Evolutionary conservation across 169 alveolate genomes (phyloP), one percentile per base, ranked within the genome.

Genomic region (Plasmodium relictum): DNA sequence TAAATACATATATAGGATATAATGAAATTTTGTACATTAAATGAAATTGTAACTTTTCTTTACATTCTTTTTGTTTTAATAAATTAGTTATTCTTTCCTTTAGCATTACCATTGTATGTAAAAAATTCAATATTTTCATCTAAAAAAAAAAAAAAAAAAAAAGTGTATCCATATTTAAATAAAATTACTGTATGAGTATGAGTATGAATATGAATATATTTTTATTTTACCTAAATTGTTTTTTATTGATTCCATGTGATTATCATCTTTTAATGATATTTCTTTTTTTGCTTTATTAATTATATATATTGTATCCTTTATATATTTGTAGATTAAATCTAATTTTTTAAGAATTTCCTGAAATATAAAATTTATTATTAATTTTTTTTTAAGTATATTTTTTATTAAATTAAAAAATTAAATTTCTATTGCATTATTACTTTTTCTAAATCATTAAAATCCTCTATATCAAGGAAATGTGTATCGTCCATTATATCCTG

Each of bases 211-310:
- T n/a, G 6, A 62, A 24, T 26, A 44, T 54, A 56, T 50, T 39
- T 58, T 58, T 58, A 68, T 42, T 9, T 58, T 58, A 20, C 89
- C 76, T 14, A 78, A 63, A 66, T 78, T 78, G 54, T 78, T 48
- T 70, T 78, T 66, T 78, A 78, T 66, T 12, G 70, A 18, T 39
- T 78, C 76, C 76, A 78, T 54, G 1, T 62, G 48, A 65, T 65
- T 78, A 31, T 66, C 89, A 78, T 78, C 89, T 59, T 78, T 78
- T 44, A 78, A 59, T 26, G 78, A 66, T 63, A 78, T 78, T 66
- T 78, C 89, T 58, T 78, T 78, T 50, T 78, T 78, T 24, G 89
- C 89, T 26, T 78, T 78, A 59, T 78, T 78, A 39, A 78, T 78
- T 63, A 78, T 78, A 59, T 65, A 78, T 50, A 78, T 63, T 7